These are phyloP conservation scores for Dinochytrium kinnereticum DNA, from an alignment of 371 early-diverging fungal species.

Conservation along the genomic window DNA sequence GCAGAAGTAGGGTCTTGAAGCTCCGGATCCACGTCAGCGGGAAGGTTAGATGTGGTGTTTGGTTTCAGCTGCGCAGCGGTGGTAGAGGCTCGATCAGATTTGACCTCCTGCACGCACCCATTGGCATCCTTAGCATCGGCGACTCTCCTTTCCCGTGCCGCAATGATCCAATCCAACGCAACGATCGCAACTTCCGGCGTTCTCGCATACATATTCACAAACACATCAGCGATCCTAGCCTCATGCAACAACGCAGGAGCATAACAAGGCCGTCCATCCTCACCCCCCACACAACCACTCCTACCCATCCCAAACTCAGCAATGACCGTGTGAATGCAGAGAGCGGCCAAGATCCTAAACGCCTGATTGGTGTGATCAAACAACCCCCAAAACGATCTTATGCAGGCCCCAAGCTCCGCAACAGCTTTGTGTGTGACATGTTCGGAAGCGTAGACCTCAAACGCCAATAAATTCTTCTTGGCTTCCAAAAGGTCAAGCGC, in stretches of 20 bases:
- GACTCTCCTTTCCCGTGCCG: neutral
- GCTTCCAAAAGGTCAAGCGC: conserved; percentile 15
- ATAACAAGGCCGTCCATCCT: too few species aligned
- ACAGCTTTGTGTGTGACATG: conserved; percentile 22
- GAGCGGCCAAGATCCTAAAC: conserved; percentile 29
- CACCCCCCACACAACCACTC: too few species aligned
- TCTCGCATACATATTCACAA: conserved; percentile 35
- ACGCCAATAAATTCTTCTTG: conserved; percentile 28
- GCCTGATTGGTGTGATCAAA: conserved; percentile 28
- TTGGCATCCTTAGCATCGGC: too few species aligned
- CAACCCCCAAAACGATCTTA: conserved; percentile 30
- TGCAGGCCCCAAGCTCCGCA: conserved; percentile 23
- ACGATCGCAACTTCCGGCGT: conserved; percentile 39
- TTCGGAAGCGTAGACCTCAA: conserved; percentile 19
- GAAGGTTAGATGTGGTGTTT: too few species aligned
- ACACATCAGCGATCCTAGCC: conserved; percentile 39
- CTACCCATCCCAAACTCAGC: neutral
- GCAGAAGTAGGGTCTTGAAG: neutral
- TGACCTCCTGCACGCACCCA: too few species aligned
- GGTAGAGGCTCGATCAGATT: too few species aligned
- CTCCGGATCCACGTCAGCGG: neutral
- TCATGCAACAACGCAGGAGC: conserved; percentile 4
- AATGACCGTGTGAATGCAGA: conserved; percentile 31
- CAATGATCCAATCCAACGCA: conserved; percentile 18
- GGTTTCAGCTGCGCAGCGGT: too few species aligned